Percentiles rank a stretch among this genome's conserved stretches.
Conservation (phyloP, 2,329 filamentous ascomycete genomes). For the Ophiostoma montium region DNA sequence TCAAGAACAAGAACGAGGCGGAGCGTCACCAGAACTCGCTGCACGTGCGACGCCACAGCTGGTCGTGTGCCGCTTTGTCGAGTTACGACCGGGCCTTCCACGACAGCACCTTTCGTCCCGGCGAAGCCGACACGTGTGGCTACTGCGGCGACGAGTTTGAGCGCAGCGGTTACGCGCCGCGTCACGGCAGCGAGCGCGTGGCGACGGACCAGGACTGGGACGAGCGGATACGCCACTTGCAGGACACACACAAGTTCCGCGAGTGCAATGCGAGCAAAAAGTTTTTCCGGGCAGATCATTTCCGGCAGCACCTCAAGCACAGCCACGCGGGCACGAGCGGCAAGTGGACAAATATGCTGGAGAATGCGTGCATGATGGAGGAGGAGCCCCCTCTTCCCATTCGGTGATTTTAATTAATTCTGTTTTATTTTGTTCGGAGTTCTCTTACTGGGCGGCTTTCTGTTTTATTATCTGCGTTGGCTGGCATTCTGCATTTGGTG, state of each 20-base stretch:
- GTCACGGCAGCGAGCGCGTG: slow-evolving; percentile 20
- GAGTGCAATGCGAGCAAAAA: slow-evolving; percentile 99
- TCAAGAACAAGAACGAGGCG: slow-evolving; percentile 98
- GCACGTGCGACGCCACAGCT: slow-evolving; percentile 82
- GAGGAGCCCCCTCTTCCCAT: slow-evolving; percentile 50
- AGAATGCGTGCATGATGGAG: slow-evolving; percentile 90
- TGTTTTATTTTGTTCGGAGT: neutral
- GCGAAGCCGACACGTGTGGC: slow-evolving; percentile 68
- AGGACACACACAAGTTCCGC: slow-evolving; percentile 86
- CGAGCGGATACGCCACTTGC: slow-evolving; percentile 69
- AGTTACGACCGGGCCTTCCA: slow-evolving; percentile 76
- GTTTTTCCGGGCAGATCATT: slow-evolving; percentile 94
- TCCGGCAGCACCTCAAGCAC: slow-evolving; percentile 95
- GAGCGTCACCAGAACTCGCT: slow-evolving; percentile 93
- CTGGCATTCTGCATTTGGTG: neutral
- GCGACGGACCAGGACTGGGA: slow-evolving; percentile 82
- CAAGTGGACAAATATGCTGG: slow-evolving; percentile 97
- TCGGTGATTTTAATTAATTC: slow-evolving; percentile 13
- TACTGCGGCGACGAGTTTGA: slow-evolving; percentile 90
- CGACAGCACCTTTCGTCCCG: slow-evolving; percentile 53
- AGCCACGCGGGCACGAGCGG: slow-evolving; percentile 91
- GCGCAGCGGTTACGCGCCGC: slow-evolving; percentile 28
- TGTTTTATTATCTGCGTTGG: neutral
- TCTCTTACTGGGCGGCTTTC: neutral
- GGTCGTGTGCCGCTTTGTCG: slow-evolving; percentile 84